Evolutionary conservation across 108 stramenopile genomes (phyloP).

Genomic region (Bacterosira constricta): DNA sequence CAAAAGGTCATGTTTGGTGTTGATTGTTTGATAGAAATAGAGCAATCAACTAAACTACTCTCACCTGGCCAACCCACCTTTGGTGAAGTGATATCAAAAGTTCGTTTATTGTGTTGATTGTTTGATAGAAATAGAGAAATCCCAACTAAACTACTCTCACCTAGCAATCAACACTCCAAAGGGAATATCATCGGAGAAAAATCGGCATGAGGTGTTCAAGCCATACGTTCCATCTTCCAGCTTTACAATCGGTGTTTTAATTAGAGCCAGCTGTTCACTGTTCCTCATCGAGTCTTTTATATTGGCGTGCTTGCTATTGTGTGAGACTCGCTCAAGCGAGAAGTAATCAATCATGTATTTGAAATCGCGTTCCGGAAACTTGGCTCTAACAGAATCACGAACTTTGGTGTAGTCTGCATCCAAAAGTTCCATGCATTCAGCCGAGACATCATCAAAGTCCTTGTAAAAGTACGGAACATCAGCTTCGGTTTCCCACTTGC

Average conservation of each 20-base stretch:
- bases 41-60: no score
- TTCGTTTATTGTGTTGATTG: no score
- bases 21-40: no score
- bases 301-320: conserved; percentile 37
- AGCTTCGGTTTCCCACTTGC: conserved; percentile 39
- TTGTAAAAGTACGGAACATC: conserved; percentile 55
- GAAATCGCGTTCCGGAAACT: conserved; percentile 47
- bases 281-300: conserved; percentile 52
- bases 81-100: no score
- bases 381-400: conserved; percentile 40
- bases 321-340: conserved; percentile 43
- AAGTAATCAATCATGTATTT: conserved; percentile 60
- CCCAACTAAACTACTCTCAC: no score
- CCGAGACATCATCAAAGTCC: conserved; percentile 57
- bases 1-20: no score
- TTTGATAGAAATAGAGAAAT: no score
- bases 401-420: conserved; percentile 51
- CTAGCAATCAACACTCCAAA: conserved; percentile 56
- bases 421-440: conserved; percentile 30
- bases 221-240: conserved; percentile 31
- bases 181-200: conserved; percentile 62
- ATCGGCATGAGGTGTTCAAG: conserved; percentile 40
- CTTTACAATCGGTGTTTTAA: conserved; percentile 51
- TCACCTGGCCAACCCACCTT: no score
- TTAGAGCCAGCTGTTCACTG: conserved; percentile 42